A percentile compares a stretch with the other conserved stretches of the same genome.
Evolutionary conservation across 306 rosid species (phyloP).

Genomic region (Pyrus betulifolia): DNA sequence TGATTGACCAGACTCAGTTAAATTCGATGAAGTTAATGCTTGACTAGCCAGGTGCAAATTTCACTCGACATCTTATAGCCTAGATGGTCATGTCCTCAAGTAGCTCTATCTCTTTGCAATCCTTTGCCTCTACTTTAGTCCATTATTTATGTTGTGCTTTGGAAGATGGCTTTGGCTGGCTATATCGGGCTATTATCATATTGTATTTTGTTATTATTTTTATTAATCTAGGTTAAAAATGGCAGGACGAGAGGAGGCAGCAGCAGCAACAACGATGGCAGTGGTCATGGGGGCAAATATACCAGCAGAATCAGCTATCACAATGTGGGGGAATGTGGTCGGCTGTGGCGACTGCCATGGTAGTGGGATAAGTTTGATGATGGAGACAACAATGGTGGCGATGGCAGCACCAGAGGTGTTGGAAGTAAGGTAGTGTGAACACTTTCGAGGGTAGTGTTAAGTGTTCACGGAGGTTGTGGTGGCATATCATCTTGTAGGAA

Average conservation of each 20-base stretch:
- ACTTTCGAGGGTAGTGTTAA: no score
- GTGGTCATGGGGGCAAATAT: not conserved
- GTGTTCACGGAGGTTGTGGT: not conserved
- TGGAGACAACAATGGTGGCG: not conserved
- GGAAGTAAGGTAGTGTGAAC: not conserved
- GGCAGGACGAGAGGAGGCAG: not conserved
- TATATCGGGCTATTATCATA: not conserved
- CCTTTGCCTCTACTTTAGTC: not conserved
- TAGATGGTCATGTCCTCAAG: not conserved
- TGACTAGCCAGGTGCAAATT: slow-evolving; percentile 25
- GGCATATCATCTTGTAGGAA: no score
- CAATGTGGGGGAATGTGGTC: not conserved
- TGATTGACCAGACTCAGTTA: slow-evolving; percentile 16
- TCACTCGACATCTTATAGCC: not conserved
- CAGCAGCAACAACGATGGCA: not conserved
- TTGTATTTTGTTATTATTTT: not conserved
- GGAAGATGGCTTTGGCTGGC: not conserved
- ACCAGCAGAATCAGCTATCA: not conserved
- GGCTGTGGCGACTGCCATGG: not conserved
- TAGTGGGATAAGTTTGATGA: not conserved
- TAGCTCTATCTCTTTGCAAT: slow-evolving; percentile 3
- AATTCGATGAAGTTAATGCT: slow-evolving; percentile 16
- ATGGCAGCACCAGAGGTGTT: not conserved
- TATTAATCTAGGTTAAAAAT: not conserved
- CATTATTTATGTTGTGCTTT: not conserved